phyloP scores from a whole-genome alignment of 768 basidiomycete genomes.

The Macrolepiota dolichaula region DNA sequence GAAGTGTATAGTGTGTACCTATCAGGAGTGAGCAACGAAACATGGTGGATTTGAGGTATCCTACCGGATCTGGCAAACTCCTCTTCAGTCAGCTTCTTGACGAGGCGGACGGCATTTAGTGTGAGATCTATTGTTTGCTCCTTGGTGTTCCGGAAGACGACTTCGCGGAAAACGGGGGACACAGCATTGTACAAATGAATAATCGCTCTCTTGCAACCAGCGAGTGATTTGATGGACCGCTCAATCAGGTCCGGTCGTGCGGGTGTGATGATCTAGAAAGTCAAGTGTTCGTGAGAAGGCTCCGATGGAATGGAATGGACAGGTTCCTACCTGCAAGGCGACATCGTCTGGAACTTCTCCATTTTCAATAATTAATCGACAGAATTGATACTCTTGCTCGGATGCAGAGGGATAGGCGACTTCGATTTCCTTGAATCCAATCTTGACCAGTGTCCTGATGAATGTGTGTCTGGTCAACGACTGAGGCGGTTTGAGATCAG shows the following conservation, averaged over 20 bases:
- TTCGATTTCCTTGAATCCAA: constrained; percentile 96
- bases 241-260: constrained; percentile 93
- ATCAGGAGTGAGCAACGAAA: background rate
- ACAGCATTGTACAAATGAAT: constrained; percentile 99
- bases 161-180: constrained; percentile 82
- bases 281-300: constrained; percentile 13
- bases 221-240: constrained; percentile 83
- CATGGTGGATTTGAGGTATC: constrained; percentile 68
- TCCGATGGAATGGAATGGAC: constrained; percentile 11
- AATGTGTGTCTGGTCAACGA: background rate
- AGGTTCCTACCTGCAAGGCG: constrained; percentile 80
- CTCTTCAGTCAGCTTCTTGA: constrained; percentile 81
- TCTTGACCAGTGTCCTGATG: constrained; percentile 83
- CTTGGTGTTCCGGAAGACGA: constrained; percentile 92
- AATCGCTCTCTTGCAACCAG: constrained; percentile 86
- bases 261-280: constrained; percentile 85
- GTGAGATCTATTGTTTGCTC: constrained; percentile 90
- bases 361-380: constrained; percentile 81
- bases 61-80: constrained; percentile 82
- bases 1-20: constrained; percentile 35
- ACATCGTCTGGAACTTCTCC: constrained; percentile 88
- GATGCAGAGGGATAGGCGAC: constrained; percentile 95
- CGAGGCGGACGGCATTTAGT: constrained; percentile 77
- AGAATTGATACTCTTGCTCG: constrained; percentile 92
- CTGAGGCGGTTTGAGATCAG: too few relatives aligned